Base-by-base conservation (phyloP, 345 rosid species). In the Hevea brasiliensis region DNA sequence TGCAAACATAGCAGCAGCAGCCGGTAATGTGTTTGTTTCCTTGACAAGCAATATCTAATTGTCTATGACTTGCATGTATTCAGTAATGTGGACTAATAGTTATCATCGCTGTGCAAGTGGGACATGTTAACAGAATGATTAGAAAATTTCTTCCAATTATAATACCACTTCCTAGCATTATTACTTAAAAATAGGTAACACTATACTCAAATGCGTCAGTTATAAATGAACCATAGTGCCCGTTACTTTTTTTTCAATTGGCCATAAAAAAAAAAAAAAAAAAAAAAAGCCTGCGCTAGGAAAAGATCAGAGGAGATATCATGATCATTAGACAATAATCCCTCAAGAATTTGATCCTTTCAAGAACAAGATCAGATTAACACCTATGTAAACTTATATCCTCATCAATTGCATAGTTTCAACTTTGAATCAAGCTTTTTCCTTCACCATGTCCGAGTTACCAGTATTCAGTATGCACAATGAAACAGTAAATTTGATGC, bases 1-100 rank as follows among this genome's bases (percentile, higher is more conserved):
- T 92, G 93, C 82, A 85, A 45, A 72, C 8, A 50, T 2, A 50
- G 32, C 4, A 50, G n/a, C n/a, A 72, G 51, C 29, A 72, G 41
- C 58, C 7, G 5, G 32, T 37, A 48, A 15, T 45, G n/a, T 23
- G 20, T 20, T 56, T 20, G 27, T 1, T 1, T 44, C 4, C 14
- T 65, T 21, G 23, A 42, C 4, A 42, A 47, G 26, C 59, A 7
- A 55, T 60, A 60, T 29, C 65, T 10, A 8, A 10, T 29, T 67
- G 59, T 41, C 23, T 12, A 24, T 58, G 15, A 44, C 29, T 6
- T 18, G 26, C 55, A 44, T 56, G 42, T 26, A 58, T 40, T 70
- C 48, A 13, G 50, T 24, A 44, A 9, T 9, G 12, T 8, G 47
- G 47, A 10, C 47, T 44, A 44, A 44, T 44, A 44, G 12, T n/a